These are phyloP conservation scores for Pythium brassicae DNA, from an alignment of 352 stramenopile species.

Conservation along the genomic window DNA sequence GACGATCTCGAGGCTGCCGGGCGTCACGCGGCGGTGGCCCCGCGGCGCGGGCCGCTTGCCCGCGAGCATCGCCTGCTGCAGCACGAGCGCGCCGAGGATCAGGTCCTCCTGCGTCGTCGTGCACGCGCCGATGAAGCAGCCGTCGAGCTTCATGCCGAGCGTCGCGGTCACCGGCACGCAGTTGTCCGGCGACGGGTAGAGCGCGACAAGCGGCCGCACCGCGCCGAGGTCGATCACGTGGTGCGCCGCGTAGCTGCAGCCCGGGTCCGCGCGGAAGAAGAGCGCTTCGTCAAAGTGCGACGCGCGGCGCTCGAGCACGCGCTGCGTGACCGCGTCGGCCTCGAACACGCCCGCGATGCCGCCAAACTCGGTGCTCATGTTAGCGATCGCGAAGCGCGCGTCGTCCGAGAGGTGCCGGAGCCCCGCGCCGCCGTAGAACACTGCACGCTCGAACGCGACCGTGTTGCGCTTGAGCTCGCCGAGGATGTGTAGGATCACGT, in stretches of 20 bases:
- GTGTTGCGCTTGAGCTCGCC: conserved; percentile 86
- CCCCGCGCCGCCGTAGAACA: conserved; percentile 75
- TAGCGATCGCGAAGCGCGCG: conserved; percentile 78
- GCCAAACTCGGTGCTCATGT: conserved; percentile 86
- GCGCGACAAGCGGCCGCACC: conserved; percentile 65
- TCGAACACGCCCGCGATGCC: conserved; percentile 83
- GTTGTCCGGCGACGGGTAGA: conserved; percentile 82
- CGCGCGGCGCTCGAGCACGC: conserved; percentile 33
- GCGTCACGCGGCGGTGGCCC: conserved; percentile 74
- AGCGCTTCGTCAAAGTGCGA: conserved; percentile 77
- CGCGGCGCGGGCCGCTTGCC: conserved; percentile 50
- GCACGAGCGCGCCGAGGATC: conserved; percentile 70
- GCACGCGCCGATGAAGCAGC: conserved; percentile 84
- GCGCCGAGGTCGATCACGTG: conserved; percentile 73
- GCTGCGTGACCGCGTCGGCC: conserved; percentile 49
- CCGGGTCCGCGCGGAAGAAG: conserved; percentile 76
- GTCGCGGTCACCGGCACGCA: conserved; percentile 67
- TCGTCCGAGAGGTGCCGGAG: conserved; percentile 73
- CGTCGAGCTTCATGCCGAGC: conserved; percentile 69
- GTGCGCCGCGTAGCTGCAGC: conserved; percentile 67
- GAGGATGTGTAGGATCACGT: conserved; percentile 85
- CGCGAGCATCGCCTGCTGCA: conserved; percentile 69
- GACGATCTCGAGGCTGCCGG: conserved; percentile 15
- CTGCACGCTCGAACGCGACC: conserved; percentile 68
- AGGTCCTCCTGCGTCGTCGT: conserved; percentile 81